Evolutionary conservation across 2,329 filamentous ascomycete species (phyloP).

Genomic region (Fusarium sp.): DNA sequence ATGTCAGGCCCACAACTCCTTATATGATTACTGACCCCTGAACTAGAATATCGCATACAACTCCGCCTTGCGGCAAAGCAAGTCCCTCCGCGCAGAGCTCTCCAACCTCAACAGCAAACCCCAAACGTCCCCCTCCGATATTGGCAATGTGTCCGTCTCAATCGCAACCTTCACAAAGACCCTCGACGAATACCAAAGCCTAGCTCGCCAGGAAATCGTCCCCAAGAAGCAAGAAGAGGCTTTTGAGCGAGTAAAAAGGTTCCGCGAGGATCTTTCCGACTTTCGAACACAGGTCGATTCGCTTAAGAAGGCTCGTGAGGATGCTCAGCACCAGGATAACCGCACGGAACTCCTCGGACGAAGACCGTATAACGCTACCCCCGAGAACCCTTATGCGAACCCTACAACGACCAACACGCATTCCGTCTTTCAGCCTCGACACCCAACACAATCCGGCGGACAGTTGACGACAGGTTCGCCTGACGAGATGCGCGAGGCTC

Average conservation of each 20-base stretch:
- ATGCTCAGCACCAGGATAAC: conserved; percentile 74
- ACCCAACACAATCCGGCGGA: conserved; percentile 54
- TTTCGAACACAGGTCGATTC: conserved; percentile 83
- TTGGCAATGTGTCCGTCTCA: conserved; percentile 82
- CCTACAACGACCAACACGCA: conserved; percentile 53
- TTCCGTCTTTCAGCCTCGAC: conserved; percentile 58
- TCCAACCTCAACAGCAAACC: conserved; percentile 75
- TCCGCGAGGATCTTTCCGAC: conserved; percentile 83
- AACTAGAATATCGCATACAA: conserved; percentile 85
- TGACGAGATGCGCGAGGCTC: conserved; percentile 80
- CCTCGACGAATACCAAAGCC: conserved; percentile 89
- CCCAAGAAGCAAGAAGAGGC: conserved; percentile 93
- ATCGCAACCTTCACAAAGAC: conserved; percentile 86
- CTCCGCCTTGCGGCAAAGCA: conserved; percentile 85
- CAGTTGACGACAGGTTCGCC: conserved; percentile 59
- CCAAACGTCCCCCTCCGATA: conserved; percentile 67
- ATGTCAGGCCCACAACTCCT: fast-evolving
- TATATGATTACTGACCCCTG: background rate
- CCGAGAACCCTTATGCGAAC: conserved; percentile 93
- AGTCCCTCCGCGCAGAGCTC: conserved; percentile 81
- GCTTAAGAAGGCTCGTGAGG: conserved; percentile 82
- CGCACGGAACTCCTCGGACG: conserved; percentile 87
- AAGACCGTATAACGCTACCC: conserved; percentile 81
- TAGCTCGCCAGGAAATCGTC: conserved; percentile 90
- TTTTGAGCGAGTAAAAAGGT: conserved; percentile 84